These are phyloP conservation scores for Penicillium coffeae DNA, from an alignment of 495 filamentous ascomycete genomes.

Conservation along the genomic window DNA sequence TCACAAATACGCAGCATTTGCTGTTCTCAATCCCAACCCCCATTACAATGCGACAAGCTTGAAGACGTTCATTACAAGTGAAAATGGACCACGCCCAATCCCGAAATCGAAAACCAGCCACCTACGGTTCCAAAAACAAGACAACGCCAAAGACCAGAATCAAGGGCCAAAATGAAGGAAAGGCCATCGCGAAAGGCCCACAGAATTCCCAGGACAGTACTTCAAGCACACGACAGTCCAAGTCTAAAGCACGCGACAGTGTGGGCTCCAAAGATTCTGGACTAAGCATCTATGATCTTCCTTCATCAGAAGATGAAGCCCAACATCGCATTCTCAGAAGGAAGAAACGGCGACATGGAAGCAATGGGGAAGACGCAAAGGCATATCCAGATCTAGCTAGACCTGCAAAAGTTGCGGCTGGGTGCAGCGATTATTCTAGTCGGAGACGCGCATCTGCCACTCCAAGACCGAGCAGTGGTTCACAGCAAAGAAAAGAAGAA, in stretches of 20 bases:
- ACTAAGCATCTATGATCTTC: constrained; percentile 30
- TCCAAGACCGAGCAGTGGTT: background rate
- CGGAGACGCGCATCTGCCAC: background rate
- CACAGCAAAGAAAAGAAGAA: background rate
- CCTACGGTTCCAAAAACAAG: background rate
- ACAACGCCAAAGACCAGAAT: background rate
- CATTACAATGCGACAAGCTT: background rate
- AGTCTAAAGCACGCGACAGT: background rate
- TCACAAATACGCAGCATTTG: no score
- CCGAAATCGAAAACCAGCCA: background rate
- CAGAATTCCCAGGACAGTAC: background rate
- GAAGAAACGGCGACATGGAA: constrained; percentile 16
- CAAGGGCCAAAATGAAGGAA: background rate
- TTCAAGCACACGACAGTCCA: background rate
- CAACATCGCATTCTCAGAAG: background rate
- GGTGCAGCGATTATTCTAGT: background rate
- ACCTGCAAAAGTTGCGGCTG: background rate
- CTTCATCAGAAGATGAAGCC: constrained; percentile 37
- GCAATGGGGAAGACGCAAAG: background rate
- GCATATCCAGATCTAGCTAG: background rate
- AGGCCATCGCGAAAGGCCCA: background rate
- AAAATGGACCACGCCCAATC: background rate
- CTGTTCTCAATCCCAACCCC: background rate
- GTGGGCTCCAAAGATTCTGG: no score
- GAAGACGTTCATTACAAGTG: background rate